Evolutionary conservation across 176 grass and related monocot genomes (phyloP).

Genomic region (Zoysia japonica): DNA sequence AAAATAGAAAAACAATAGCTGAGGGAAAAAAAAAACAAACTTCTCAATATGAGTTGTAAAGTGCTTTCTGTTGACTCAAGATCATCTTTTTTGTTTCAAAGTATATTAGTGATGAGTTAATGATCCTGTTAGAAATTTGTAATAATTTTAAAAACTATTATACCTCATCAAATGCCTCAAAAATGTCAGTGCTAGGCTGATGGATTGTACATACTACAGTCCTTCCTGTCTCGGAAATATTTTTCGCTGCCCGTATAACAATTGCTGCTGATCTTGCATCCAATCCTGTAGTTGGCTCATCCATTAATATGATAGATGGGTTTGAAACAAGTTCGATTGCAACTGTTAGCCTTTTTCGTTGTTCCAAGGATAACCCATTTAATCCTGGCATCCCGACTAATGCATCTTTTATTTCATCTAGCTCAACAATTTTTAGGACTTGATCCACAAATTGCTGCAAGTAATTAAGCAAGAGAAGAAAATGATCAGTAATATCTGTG

Average conservation of each 20-base stretch:
- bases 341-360: slow-evolving; percentile 61
- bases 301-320: slow-evolving; percentile 66
- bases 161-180: slow-evolving; percentile 71
- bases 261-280: slow-evolving; percentile 63
- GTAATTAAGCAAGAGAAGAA: background rate
- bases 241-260: slow-evolving; percentile 60
- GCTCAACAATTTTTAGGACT: slow-evolving; percentile 65
- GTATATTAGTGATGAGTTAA: background rate
- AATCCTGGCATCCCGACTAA: slow-evolving; percentile 49
- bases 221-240: slow-evolving; percentile 61
- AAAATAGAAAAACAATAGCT: too few relatives aligned
- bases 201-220: slow-evolving; percentile 67
- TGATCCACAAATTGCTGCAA: slow-evolving; percentile 56
- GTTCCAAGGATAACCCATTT: slow-evolving; percentile 55
- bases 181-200: slow-evolving; percentile 59
- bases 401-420: slow-evolving; percentile 52
- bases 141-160: background rate
- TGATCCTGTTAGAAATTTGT: background rate
- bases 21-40: too few relatives aligned
- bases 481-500: background rate
- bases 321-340: slow-evolving; percentile 65
- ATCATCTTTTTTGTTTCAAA: too few relatives aligned
- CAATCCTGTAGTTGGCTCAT: slow-evolving; percentile 63
- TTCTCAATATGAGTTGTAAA: too few relatives aligned
- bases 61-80: too few relatives aligned